Base-by-base conservation (phyloP, 2,329 filamentous ascomycete species). In the Diaporthe eres region DNA sequence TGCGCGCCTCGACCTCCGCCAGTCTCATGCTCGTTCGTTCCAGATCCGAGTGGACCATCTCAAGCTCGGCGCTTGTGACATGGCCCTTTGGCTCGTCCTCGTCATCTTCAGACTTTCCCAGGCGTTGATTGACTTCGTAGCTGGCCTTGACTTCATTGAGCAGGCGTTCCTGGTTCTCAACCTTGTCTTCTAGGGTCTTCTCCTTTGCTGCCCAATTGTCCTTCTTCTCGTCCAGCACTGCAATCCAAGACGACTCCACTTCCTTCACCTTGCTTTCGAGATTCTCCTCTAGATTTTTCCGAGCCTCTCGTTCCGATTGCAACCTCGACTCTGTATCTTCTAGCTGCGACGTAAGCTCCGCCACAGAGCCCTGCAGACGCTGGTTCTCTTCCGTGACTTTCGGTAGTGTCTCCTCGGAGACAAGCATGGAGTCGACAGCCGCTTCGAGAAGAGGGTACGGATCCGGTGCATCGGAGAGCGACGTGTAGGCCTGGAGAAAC, bases 191-290 rank as follows among this genome's bases (percentile, higher is more conserved):
- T 76, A 98, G 85, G 39, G 91, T 92, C 86, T 94, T 83, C 86
- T 99, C 97, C 82, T 98, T 98, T 12, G 96, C 93, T 72, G 94
- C 92, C 97, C 97, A 99, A 82, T 99, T 99, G 83, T 96, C 95
- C 80, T 95, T 94, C 85, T 98, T 98, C 87, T 99, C 97, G 74
- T 94, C 92, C 70, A 99, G 84, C 6, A 98, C 96, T 34, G 95
- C 95, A 17, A 91, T 90, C 96, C 97, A 99, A 3, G 95, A 97
- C 19, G 91, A 87, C 85, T 98, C 95, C 2, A 98, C 93, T 78
- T 98, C 96, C 84, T 96, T 97, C 75, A 97, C 94, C 82, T 93
- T 95, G 75, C 85, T 87, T 80, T 98, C 95, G 39, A 97, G 89
- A 19, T 89, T 92, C 47, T 93, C 92, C 80, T 98, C 95, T 13